Conservation (phyloP, 352 stramenopile genomes). For the Globisporangium viniferum region DNA sequence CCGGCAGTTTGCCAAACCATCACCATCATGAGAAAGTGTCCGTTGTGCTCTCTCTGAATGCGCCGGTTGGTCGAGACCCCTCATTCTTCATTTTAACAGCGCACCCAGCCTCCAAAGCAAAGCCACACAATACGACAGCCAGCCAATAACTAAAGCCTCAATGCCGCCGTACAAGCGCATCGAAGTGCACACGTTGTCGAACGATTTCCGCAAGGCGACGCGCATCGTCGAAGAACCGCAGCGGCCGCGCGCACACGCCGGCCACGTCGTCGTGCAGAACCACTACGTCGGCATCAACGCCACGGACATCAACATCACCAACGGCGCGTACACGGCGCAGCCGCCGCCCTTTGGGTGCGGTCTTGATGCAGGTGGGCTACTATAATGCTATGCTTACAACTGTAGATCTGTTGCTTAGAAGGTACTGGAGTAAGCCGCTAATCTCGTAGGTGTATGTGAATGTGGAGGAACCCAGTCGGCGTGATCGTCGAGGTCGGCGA, state of each 20-base stretch:
- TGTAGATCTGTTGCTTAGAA: too few species aligned
- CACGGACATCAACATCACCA: conserved; percentile 59
- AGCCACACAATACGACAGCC: not conserved
- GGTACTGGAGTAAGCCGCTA: too few species aligned
- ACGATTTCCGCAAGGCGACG: conserved; percentile 38
- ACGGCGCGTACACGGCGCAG: conserved; percentile 33
- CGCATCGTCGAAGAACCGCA: conserved; percentile 23
- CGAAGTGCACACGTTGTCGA: conserved; percentile 37
- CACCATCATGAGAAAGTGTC: too few species aligned
- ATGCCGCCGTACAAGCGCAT: conserved; percentile 36
- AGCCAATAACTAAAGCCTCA: not conserved
- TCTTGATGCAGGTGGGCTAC: conserved; percentile 9
- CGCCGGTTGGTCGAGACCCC: not conserved
- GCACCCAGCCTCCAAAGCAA: too few species aligned
- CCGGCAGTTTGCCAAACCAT: too few species aligned
- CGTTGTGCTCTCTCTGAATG: too few species aligned
- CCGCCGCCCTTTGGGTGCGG: conserved; percentile 43
- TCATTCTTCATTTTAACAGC: not conserved
- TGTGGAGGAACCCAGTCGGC: conserved; percentile 29
- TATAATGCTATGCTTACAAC: too few species aligned
- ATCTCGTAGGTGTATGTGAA: too few species aligned
- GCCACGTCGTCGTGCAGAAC: conserved; percentile 41
- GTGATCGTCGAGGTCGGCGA: conserved; percentile 36
- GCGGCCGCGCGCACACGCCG: conserved; percentile 21
- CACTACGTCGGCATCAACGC: conserved; percentile 61